These are phyloP conservation scores for Pseudocercospora musae DNA, from an alignment of 2,329 filamentous ascomycete species.

Conservation along the genomic window DNA sequence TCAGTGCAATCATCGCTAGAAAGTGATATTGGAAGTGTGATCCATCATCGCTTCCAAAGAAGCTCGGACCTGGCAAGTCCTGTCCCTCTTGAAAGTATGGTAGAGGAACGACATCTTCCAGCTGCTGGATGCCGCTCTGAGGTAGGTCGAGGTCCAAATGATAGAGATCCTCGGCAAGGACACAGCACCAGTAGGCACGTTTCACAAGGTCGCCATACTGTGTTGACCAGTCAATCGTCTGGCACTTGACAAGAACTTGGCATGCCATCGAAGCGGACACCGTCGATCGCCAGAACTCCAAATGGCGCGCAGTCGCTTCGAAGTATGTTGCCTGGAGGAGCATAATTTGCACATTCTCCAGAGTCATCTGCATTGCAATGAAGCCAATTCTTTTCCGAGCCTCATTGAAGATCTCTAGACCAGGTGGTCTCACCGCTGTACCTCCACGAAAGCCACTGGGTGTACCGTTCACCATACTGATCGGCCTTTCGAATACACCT, in stretches of 20 bases:
- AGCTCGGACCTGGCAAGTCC: constrained; percentile 35
- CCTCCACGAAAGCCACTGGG: constrained; percentile 55
- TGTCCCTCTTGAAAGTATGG: constrained; percentile 51
- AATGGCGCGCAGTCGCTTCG: constrained; percentile 25
- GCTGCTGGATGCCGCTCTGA: constrained; percentile 52
- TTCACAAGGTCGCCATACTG: constrained; percentile 52
- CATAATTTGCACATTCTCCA: constrained; percentile 60
- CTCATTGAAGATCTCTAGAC: constrained; percentile 60
- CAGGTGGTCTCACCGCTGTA: constrained; percentile 51
- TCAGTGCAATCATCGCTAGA: constrained; percentile 57
- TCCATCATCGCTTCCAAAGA: constrained; percentile 40
- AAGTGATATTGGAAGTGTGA: constrained; percentile 59
- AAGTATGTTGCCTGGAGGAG: constrained; percentile 49
- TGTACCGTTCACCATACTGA: constrained; percentile 45
- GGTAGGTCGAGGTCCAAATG: constrained; percentile 59
- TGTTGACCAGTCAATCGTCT: constrained; percentile 46
- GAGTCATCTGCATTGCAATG: constrained; percentile 51
- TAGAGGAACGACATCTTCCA: constrained; percentile 54
- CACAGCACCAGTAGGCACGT: constrained; percentile 57
- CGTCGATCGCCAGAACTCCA: constrained; percentile 61
- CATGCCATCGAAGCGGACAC: constrained; percentile 56
- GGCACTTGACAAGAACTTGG: constrained; percentile 54
- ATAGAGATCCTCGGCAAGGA: constrained; percentile 49
- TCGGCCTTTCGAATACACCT: constrained; percentile 47
- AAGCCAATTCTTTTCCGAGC: constrained; percentile 60